Evolutionary conservation across 148 eudicot species (phyloP), one percentile per base, ranked within the genome.

Genomic region (Heliamphora exappendiculata): DNA sequence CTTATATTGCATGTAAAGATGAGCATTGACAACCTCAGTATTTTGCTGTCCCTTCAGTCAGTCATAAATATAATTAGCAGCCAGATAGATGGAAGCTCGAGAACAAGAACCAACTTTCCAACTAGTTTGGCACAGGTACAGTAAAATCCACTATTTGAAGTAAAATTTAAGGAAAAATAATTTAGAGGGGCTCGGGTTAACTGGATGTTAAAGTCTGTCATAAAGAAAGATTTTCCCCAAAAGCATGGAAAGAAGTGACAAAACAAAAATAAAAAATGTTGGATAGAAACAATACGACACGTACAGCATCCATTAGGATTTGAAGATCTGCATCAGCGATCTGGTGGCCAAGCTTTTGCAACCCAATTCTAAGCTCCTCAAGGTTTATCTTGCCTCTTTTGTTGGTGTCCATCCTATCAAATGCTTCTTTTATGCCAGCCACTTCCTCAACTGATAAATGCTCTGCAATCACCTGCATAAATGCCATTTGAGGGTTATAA

Each of bases 361-460:
- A 66, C 54, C 91, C 91, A 72, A 60, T 67, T 75, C 79, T 85
- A 66, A 89, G 76, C 87, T 91, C 93, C 59, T 91, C 89, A 59
- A 86, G 74, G 76, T 88, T 85, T 81, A 91, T 80, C 77, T 84
- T 88, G 65, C 91, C 93, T 75, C 81, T 79, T 70, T 89, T 88
- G 65, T 70, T 81, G 24, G 86, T 78, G 68, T 91, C 96, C 91
- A 91, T 91, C 69, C 31, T 69, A 45, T 86, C 88, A 80, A 91
- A 91, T 58, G 86, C 85, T 82, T 91, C 93, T 72, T 88, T 89
- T 54, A 91, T 86, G 71, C 90, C 88, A 66, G 91, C 90, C 59
- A 84, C 89, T 86, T 91, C 97, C 80, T 91, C 97, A 69, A 65
- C 79, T 12, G 97, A 89, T 76, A 91, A 83, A 86, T 89, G 90